Percentiles rank a stretch among this genome's conserved stretches.
These are phyloP conservation scores for Tolypocladium nubicola DNA, from an alignment of 2,329 filamentous ascomycete genomes.

Conservation along the genomic window DNA sequence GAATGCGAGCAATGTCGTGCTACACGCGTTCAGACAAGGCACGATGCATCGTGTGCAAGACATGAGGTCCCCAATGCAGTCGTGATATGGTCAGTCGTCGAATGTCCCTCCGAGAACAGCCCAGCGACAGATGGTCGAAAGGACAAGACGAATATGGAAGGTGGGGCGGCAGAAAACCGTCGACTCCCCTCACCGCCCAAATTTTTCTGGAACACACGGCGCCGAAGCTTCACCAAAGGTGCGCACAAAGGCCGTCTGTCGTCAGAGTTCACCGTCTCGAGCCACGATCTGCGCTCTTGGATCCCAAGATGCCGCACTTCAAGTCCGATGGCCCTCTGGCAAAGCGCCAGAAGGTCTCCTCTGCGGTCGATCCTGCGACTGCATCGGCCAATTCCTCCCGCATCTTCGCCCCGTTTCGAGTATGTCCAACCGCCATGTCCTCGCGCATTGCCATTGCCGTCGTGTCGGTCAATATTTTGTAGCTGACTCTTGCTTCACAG, in stretches of 20 bases:
- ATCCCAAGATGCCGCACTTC: constrained; percentile 42
- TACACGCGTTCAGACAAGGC: no score
- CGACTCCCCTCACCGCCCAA: constrained; percentile 12
- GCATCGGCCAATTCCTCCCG: constrained; percentile 47
- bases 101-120: neutral
- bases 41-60: neutral
- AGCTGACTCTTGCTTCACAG: constrained; percentile 29
- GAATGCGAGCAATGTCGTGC: no score
- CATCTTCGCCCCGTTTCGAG: constrained; percentile 89
- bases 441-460: neutral
- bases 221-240: neutral
- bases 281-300: neutral
- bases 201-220: constrained; percentile 10
- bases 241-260: neutral
- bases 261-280: neutral
- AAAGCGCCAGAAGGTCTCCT: constrained; percentile 66
- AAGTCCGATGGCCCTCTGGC: constrained; percentile 50
- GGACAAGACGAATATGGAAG: neutral
- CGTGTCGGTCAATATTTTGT: neutral
- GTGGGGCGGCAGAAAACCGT: constrained; percentile 11
- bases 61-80: neutral
- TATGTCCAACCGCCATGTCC: constrained; percentile 33
- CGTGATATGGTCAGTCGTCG: neutral
- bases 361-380: constrained; percentile 24
- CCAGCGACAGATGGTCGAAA: no score